Base-by-base conservation (phyloP, 768 basidiomycete species). In the Termitomyces sp. region DNA sequence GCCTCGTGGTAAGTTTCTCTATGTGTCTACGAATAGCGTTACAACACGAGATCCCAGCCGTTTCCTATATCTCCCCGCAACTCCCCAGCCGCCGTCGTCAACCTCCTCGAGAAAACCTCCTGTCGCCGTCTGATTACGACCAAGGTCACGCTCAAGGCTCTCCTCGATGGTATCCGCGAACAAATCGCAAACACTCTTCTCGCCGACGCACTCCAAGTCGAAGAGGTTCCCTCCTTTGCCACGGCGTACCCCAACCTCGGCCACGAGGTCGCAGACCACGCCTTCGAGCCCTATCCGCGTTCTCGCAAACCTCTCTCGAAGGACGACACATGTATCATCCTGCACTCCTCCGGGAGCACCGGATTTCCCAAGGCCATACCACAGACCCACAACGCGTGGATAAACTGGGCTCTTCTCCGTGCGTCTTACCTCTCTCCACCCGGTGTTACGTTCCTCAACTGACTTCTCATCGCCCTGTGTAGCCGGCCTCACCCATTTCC, bases 121-220 rank as follows among this genome's bases (percentile, higher is more conserved):
- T 79, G 74, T 42, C 74, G 68, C 53, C 71, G 74, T 43, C 36
- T 80, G 32, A 64, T 81, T 8, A 62, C 72, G 0, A 75, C 77
- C 0, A 64, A 64, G 14, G 59, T 66, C 14, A 73, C 71, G 0
- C 62, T 77, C 0, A 44, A 36, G 18, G 4, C 58, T 2, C 67
- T 80, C 1, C 20, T 79, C 10, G 58, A 69, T 1, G 69, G 63
- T 0, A 56, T 80, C 6, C 53, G 53, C 32, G 32, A 55, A 1
- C 64, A 70, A 18, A 30, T 76, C 5, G 57, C 55, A 1, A 20
- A 43, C 30, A 30, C 7, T 30, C 7, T 7, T 14, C 62, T 70
- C 5, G 56, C 45, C 0, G 69, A 64, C 18, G 51, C 45, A 2
- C 49, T 78, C 4, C 26, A 44, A 7, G 40, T 76, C 22, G 69